These are phyloP conservation scores for Chalaropsis thielavioides DNA, from an alignment of 2,329 filamentous ascomycete genomes.

Conservation along the genomic window DNA sequence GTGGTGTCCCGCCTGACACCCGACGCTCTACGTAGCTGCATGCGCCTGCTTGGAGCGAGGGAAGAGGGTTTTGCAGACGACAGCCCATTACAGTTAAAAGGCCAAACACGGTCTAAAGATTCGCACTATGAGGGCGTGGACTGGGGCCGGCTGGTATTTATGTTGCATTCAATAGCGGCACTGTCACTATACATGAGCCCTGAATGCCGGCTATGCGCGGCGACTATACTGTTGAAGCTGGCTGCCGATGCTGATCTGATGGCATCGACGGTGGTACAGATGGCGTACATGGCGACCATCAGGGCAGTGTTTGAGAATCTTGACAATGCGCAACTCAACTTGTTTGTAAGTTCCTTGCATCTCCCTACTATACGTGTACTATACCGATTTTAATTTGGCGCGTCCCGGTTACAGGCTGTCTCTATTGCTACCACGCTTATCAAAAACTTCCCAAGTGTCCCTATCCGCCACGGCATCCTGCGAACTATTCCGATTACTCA, in stretches of 20 bases:
- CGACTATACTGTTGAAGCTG: slow-evolving; percentile 9
- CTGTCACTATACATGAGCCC: slow-evolving; percentile 1
- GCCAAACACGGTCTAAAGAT: not conserved
- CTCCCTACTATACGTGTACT: no score
- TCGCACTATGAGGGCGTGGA: not conserved
- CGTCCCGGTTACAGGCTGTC: not conserved
- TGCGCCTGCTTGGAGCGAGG: slow-evolving; percentile 11
- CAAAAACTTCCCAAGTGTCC: slow-evolving; percentile 31
- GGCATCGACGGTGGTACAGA: slow-evolving; percentile 23
- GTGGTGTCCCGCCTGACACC: not conserved
- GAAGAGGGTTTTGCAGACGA: slow-evolving; percentile 10
- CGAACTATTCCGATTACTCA: slow-evolving; percentile 42
- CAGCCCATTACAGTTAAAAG: slow-evolving; percentile 2
- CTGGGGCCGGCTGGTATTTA: slow-evolving; percentile 7
- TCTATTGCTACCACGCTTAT: slow-evolving; percentile 25
- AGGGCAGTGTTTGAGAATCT: slow-evolving; percentile 31
- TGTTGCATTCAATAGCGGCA: slow-evolving; percentile 1
- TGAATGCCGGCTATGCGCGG: not conserved
- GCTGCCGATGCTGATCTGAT: slow-evolving; percentile 12
- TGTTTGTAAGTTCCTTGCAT: slow-evolving; percentile 28
- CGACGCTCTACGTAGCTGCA: slow-evolving; percentile 8
- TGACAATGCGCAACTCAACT: slow-evolving; percentile 26
- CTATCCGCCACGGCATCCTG: slow-evolving; percentile 44
- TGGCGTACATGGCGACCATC: slow-evolving; percentile 30
- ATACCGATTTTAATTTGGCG: not conserved